A percentile compares a stretch with the other conserved stretches of the same genome.
Evolutionary conservation across 148 eudicot species (phyloP).

Genomic region (Vaccinium macrocarpon): DNA sequence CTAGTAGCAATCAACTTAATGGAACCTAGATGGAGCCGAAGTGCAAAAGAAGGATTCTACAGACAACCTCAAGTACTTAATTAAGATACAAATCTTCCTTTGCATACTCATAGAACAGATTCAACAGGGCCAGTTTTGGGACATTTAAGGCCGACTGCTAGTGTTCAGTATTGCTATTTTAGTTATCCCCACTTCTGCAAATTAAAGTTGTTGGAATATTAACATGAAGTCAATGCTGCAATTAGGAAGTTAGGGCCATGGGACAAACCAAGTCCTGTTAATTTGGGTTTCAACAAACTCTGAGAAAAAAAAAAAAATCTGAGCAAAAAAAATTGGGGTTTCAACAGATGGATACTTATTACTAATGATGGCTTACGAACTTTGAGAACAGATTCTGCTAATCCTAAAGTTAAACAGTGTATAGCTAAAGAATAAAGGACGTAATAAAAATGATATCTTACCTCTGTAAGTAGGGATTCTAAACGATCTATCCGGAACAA

Average conservation of each 20-base stretch:
- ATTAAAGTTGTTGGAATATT: neutral
- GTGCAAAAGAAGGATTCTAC: neutral
- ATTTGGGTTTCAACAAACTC: neutral
- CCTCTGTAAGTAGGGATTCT: conserved; percentile 83
- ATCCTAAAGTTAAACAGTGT: neutral
- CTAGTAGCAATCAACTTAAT: neutral
- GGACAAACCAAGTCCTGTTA: neutral
- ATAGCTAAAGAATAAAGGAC: conserved; percentile 2
- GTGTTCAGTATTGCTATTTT: neutral
- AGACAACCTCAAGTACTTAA: neutral
- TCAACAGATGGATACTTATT: neutral
- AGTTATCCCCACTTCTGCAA: neutral
- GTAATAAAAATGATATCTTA: conserved; percentile 27
- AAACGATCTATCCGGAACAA: conserved; percentile 83
- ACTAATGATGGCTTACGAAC: neutral
- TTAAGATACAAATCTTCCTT: neutral
- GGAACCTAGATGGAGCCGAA: neutral
- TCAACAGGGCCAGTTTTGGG: neutral
- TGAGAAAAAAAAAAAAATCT: too few species aligned
- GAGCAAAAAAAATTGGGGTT: neutral
- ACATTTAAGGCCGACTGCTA: neutral
- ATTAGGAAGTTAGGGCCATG: neutral
- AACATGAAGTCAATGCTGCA: neutral
- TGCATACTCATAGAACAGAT: neutral
- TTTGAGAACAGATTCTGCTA: neutral